phyloP scores from a whole-genome alignment of 192 early-diverging fungal species.

The Backusella australiensis region DNA sequence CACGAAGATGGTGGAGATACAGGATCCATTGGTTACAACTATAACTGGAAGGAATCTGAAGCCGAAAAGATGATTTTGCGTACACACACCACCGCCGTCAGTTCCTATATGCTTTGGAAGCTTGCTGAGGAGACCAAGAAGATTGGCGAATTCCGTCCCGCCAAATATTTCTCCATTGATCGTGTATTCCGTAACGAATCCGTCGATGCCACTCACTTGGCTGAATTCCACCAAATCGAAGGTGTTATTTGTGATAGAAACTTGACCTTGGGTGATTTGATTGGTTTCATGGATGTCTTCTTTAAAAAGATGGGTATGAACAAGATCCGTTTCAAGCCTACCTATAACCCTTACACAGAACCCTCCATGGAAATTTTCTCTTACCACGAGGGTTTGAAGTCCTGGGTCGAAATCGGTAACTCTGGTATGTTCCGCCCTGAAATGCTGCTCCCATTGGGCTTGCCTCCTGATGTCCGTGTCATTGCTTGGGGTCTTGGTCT shows the following conservation, averaged over 20 bases:
- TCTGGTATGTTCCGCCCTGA: constrained; percentile 99
- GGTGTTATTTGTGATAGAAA: constrained; percentile 96
- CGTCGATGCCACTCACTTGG: constrained; percentile 96
- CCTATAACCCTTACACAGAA: constrained; percentile 99
- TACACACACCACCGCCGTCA: constrained; percentile 96
- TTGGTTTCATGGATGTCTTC: constrained; percentile 95
- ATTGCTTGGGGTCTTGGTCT: constrained; percentile 97
- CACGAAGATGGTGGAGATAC: constrained; percentile 90
- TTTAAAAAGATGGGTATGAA: constrained; percentile 95
- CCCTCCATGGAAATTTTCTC: constrained; percentile 99
- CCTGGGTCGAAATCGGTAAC: constrained; percentile 98
- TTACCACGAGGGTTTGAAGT: constrained; percentile 82
- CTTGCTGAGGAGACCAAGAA: constrained; percentile 79
- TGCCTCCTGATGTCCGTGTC: constrained; percentile 91
- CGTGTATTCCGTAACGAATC: constrained; percentile 98
- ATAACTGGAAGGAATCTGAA: constrained; percentile 89
- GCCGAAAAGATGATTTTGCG: constrained; percentile 91
- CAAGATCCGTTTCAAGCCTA: constrained; percentile 97
- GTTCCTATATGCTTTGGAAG: constrained; percentile 89
- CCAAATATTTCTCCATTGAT: constrained; percentile 99
- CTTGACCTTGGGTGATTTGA: constrained; percentile 93
- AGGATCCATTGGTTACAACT: constrained; percentile 93
- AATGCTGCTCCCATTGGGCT: constrained; percentile 94
- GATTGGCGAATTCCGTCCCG: constrained; percentile 73
- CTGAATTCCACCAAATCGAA: constrained; percentile 99